A percentile compares a stretch with the other conserved stretches of the same genome.
Evolutionary conservation across 2,329 filamentous ascomycete species (phyloP).

Genomic region (Pseudogymnoascus sp.): DNA sequence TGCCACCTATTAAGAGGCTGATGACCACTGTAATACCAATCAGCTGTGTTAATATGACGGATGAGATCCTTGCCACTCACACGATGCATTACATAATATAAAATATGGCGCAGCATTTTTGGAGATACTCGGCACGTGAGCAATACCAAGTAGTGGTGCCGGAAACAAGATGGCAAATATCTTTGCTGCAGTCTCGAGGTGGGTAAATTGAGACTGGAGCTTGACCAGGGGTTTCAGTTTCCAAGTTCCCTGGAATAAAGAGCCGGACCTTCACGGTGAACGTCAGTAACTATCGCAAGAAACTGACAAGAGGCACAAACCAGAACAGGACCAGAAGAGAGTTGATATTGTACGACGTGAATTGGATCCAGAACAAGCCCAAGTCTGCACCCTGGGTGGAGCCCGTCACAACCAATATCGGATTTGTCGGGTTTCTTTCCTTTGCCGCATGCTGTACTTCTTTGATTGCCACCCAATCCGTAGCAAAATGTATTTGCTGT

Average conservation of each 20-base stretch:
- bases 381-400: conserved; percentile 8
- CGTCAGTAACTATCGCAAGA: neutral
- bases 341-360: conserved; percentile 10
- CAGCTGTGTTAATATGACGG: neutral
- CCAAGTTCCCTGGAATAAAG: conserved; percentile 3
- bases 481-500: conserved; percentile 11
- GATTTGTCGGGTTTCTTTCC: neutral
- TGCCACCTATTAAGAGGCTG: conserved; percentile 30
- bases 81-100: neutral
- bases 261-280: neutral
- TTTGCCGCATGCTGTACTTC: neutral
- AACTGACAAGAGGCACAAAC: conserved; percentile 3
- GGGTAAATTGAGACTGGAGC: neutral
- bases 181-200: neutral
- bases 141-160: conserved; percentile 6
- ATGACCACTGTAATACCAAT: conserved; percentile 30
- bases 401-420: neutral
- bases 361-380: conserved; percentile 13
- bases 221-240: neutral
- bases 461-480: conserved; percentile 4
- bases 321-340: conserved; percentile 12
- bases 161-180: conserved; percentile 11
- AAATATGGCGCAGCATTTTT: neutral
- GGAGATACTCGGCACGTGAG: neutral
- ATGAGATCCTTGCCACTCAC: neutral